Base-by-base conservation (phyloP, 495 filamentous ascomycete genomes). In the Corynascus novoguineensis region DNA sequence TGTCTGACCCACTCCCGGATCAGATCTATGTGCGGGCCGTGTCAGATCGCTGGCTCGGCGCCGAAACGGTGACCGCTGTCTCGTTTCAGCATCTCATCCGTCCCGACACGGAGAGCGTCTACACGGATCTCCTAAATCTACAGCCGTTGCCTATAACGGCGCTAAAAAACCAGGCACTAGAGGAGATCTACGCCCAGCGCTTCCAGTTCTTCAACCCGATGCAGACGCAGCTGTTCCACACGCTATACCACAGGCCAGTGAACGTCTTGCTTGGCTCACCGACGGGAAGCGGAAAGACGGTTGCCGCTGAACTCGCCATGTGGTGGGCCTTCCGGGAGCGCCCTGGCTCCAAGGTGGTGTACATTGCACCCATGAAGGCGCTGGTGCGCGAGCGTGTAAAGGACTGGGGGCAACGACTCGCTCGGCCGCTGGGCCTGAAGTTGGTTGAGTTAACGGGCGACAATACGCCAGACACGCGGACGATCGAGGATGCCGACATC, bases 341-440 rank as follows among this genome's bases (percentile, higher is more conserved):
- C 38, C 95, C 95, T 1, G 90, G 92, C 3, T 96, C 89, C 3
- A 99, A 99, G 73, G 92, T 99, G 2, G 92, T 99, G 24, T 99
- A 99, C 64, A 97, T 99, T 62, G 93, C 93, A 4, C 93, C 93
- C 0, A 99, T 99, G 93, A 99, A 99, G 67, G 93, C 93, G 2
- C 83, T 99, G 32, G 93, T 99, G 45, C 87, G 93, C 10, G 93
- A 99, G 69, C 86, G 93, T 67, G 93, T 99, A 21, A 86, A 93
- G 64, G 93, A 99, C 69, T 99, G 93, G 93, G 81, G 86, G 8
- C 81, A 82, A 56, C 83, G 92, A 22, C 81, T 99, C n/a, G 88
- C 90, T 6, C 73, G 72, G 6, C 87, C 88, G 7, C 86, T 97
- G 78, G 90, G 91, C 1, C 69, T 97, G 53, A 95, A 87, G 70